Conservation (phyloP, 495 filamentous ascomycete genomes). For the Penicillium manginii region DNA sequence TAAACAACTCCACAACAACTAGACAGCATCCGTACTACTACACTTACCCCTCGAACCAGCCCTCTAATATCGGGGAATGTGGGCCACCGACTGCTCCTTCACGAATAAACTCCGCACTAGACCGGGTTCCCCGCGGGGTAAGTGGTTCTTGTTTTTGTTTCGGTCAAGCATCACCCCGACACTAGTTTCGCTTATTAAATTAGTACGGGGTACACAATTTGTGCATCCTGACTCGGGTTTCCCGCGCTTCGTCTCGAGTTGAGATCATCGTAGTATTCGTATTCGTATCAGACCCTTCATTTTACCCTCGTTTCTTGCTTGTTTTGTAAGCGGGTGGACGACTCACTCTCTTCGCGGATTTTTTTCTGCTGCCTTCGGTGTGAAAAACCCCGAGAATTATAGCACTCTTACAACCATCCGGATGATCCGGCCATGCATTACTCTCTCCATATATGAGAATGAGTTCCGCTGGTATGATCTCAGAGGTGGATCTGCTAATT, state of each 20-base stretch:
- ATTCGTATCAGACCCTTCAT: no score
- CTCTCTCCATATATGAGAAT: no score
- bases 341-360: not conserved
- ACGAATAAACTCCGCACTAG: constrained; percentile 9
- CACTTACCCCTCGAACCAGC: no score
- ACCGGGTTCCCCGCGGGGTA: constrained; percentile 14
- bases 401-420: no score
- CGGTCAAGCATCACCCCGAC: not conserved
- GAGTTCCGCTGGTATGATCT: no score
- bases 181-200: not conserved
- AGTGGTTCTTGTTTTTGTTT: not conserved
- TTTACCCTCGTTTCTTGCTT: not conserved
- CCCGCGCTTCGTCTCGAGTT: not conserved
- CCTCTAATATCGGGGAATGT: constrained; percentile 6
- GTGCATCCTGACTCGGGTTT: no score
- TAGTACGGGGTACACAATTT: not conserved
- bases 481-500: no score
- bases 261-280: not conserved
- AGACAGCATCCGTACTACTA: no score
- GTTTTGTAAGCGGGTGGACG: not conserved
- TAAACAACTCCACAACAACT: not conserved
- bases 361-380: no score
- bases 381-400: no score
- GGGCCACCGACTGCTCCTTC: not conserved
- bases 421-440: no score